A percentile compares a stretch with the other conserved stretches of the same genome.
Evolutionary conservation across 2,329 filamentous ascomycete genomes (phyloP).

Genomic region (Claviceps arundinis): DNA sequence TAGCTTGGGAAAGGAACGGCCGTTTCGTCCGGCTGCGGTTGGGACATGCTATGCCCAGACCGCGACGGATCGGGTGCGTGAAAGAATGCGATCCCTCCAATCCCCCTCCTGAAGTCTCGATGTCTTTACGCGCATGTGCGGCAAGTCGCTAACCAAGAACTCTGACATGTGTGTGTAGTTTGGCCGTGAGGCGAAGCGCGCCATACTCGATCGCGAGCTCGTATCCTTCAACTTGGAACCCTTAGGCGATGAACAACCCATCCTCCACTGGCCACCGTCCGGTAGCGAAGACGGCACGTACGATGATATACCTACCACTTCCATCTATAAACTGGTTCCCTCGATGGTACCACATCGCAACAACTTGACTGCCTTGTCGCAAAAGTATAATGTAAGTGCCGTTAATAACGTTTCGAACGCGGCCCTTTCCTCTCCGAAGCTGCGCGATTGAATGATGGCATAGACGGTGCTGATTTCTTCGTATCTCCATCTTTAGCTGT

Average conservation of each 20-base stretch:
- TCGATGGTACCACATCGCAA: constrained; percentile 30
- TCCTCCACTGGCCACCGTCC: constrained; percentile 15
- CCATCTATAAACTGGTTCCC: constrained; percentile 19
- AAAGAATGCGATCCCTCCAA: too few relatives aligned
- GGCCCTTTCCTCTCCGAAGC: neutral
- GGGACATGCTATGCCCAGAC: constrained; percentile 25
- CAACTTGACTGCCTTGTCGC: constrained; percentile 46
- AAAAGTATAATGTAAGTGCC: constrained; percentile 36
- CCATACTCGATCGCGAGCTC: constrained; percentile 23
- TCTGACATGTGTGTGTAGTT: constrained; percentile 17
- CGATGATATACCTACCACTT: constrained; percentile 8
- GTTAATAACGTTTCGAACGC: neutral
- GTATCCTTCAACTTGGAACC: constrained; percentile 6
- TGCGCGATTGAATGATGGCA: neutral
- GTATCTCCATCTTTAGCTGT: constrained; percentile 28
- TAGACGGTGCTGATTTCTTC: constrained; percentile 3
- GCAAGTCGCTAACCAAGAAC: neutral
- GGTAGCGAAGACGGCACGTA: constrained; percentile 11
- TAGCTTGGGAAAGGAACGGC: neutral
- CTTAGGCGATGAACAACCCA: constrained; percentile 11
- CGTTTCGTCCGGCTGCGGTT: constrained; percentile 17
- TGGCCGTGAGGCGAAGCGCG: constrained; percentile 19
- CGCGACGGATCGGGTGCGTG: constrained; percentile 22
- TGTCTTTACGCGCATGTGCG: neutral
- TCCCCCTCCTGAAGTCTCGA: neutral